A percentile compares a stretch with the other conserved stretches of the same genome.
Evolutionary conservation across 352 stramenopile species (phyloP).

Genomic region (Pythium sukuiense): DNA sequence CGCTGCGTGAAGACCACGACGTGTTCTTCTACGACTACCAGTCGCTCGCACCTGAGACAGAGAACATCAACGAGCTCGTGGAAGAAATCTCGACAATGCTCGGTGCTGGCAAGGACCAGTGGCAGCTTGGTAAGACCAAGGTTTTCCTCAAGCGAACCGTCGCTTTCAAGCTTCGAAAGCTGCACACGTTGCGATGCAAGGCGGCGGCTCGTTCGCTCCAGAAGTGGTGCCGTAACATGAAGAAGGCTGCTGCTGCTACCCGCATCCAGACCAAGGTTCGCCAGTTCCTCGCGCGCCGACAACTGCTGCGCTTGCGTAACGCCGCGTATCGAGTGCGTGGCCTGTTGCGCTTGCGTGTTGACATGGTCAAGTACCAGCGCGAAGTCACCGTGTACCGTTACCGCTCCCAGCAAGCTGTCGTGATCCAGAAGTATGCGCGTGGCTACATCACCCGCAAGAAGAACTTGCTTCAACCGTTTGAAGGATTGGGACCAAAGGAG

Average conservation of each 20-base stretch:
- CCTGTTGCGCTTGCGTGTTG: constrained; percentile 60
- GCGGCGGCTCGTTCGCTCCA: constrained; percentile 80
- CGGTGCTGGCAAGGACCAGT: constrained; percentile 86
- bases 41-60: constrained; percentile 75
- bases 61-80: constrained; percentile 84
- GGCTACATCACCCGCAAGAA: constrained; percentile 73
- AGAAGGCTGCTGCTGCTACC: constrained; percentile 51
- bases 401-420: constrained; percentile 49
- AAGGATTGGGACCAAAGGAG: constrained; percentile 73
- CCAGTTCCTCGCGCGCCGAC: constrained; percentile 62
- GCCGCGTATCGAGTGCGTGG: constrained; percentile 66
- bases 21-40: constrained; percentile 92
- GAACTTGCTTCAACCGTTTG: constrained; percentile 78
- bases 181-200: constrained; percentile 82
- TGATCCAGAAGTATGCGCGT: constrained; percentile 75
- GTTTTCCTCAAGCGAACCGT: constrained; percentile 84
- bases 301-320: constrained; percentile 48
- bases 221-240: constrained; percentile 80
- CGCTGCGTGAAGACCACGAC: constrained; percentile 86
- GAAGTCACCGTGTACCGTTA: constrained; percentile 54
- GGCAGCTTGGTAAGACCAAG: constrained; percentile 88
- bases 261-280: constrained; percentile 74
- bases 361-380: constrained; percentile 56
- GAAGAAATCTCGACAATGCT: constrained; percentile 85
- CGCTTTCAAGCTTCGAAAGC: constrained; percentile 79